Conservation (phyloP, 257 asterid species). For the Solanum pennellii region DNA sequence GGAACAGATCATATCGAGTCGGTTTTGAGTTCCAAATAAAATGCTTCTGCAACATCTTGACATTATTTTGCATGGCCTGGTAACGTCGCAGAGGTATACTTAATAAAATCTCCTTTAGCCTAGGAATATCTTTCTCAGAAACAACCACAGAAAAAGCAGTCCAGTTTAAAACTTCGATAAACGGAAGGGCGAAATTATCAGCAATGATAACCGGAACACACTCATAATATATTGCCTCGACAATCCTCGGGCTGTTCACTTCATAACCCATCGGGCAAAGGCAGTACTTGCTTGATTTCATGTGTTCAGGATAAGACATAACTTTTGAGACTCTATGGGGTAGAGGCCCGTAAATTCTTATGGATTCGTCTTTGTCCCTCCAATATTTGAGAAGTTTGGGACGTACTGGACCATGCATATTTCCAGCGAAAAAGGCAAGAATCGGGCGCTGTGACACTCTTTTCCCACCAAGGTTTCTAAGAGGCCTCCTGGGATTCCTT, state of each 20-base stretch:
- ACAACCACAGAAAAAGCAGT: slow-evolving; percentile 56
- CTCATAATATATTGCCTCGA: slow-evolving; percentile 75
- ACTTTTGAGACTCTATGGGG: slow-evolving; percentile 42
- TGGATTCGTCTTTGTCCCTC: slow-evolving; percentile 60
- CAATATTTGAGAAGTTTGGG: slow-evolving; percentile 61
- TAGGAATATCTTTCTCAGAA: slow-evolving; percentile 72
- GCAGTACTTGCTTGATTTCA: slow-evolving; percentile 94
- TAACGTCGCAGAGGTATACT: slow-evolving; percentile 56
- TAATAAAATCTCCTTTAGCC: slow-evolving; percentile 55
- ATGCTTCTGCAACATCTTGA: slow-evolving; percentile 78
- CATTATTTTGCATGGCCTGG: slow-evolving; percentile 50
- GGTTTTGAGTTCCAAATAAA: slow-evolving; percentile 70
- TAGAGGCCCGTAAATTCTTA: slow-evolving; percentile 61
- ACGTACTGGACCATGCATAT: slow-evolving; percentile 76
- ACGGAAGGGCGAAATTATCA: slow-evolving; percentile 57
- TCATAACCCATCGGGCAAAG: slow-evolving; percentile 90
- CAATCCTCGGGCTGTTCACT: slow-evolving; percentile 90
- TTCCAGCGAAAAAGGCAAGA: slow-evolving; percentile 85
- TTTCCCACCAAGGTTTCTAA: slow-evolving; percentile 67
- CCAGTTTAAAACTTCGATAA: slow-evolving; percentile 60
- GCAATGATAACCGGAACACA: slow-evolving; percentile 89
- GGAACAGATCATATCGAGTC: slow-evolving; percentile 65
- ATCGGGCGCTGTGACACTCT: slow-evolving; percentile 72
- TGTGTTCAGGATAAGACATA: slow-evolving; percentile 61
- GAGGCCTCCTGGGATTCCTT: slow-evolving; percentile 58